Base-by-base conservation (phyloP, 306 rosid genomes). In the Echinosophora koreensis region DNA sequence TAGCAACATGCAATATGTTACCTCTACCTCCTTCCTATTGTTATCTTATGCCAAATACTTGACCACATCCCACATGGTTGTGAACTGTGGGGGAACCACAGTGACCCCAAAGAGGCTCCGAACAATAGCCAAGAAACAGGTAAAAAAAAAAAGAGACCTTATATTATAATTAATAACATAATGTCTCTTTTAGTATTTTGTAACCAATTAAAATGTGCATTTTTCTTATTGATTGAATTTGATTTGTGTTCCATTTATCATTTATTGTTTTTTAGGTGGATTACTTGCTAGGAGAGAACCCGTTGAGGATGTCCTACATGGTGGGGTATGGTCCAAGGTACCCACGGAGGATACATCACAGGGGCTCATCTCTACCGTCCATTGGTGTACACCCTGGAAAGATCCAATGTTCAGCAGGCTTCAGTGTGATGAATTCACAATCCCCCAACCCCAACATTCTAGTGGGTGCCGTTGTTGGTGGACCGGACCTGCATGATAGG, bases 1-100 rank as follows among this genome's bases (percentile, higher is more conserved):
- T 16, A 83, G 86, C 80, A 96, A 96, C 83, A 92, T 92, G 97
- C 99, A 96, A 59, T 96, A 96, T 81, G 99, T 96, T 59, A 96
- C 99, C 17, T 96, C 99, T 64, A 89, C 98, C 57, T 91, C 96
- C 10, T 96, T 96, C 88, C 72, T 96, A 27, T 89, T 96, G 52
- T 38, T 96, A 41, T 68, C 98, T 47, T 96, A 96, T 54, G 98
- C 99, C 82, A 96, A 96, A 68, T 96, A 96, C 87, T 81, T 96
- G 56, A 89, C 97, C 83, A 73, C 88, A 5, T 83, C 99, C 5
- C 97, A 35, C 32, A 76, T 66, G 77, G 80, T 87, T 14, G 98
- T 89, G 3, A 69, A 73, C 69, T 96, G 99, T 66, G 97, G 90
- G 38, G 97, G 98, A 55, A 81, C 81, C 70, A 71, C 82, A 1